Evolutionary conservation across 192 early-diverging fungal species (phyloP).

Genomic region (Gamsiella multidivaricata): DNA sequence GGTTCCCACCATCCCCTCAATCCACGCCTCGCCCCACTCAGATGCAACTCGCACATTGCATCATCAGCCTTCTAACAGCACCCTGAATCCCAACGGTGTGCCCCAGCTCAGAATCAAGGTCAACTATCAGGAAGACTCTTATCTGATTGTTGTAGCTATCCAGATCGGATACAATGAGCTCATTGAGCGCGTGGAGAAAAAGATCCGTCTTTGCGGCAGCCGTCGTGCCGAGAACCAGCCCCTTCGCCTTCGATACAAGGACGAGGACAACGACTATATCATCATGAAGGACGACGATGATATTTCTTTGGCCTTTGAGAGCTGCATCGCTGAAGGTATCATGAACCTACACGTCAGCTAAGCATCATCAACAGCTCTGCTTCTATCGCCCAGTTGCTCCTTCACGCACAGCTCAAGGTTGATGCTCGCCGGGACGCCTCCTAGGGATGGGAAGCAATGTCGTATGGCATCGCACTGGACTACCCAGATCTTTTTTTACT

Average conservation of each 20-base stretch:
- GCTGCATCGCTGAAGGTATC: slow-evolving; percentile 51
- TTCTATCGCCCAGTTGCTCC: not conserved
- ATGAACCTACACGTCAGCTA: slow-evolving; percentile 68
- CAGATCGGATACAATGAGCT: slow-evolving; percentile 81
- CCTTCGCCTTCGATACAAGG: slow-evolving; percentile 86
- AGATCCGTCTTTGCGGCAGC: slow-evolving; percentile 84
- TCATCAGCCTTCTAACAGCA: slow-evolving; percentile 36
- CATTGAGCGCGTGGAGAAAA: slow-evolving; percentile 85
- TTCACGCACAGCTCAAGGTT: not conserved
- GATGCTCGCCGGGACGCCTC: not conserved
- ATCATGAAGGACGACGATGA: slow-evolving; percentile 92
- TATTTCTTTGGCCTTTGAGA: slow-evolving; percentile 92
- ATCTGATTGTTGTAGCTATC: slow-evolving; percentile 84
- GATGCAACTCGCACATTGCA: slow-evolving; percentile 24
- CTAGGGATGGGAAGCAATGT: too few relatives aligned
- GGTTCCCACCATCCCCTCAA: slow-evolving; percentile 25
- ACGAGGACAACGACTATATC: slow-evolving; percentile 95
- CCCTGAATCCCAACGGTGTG: slow-evolving; percentile 44
- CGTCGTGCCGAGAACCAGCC: slow-evolving; percentile 63
- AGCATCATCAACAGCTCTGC: not conserved
- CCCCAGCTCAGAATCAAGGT: slow-evolving; percentile 84
- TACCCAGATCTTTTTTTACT: too few relatives aligned
- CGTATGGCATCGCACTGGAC: too few relatives aligned
- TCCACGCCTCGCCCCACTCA: slow-evolving; percentile 27
- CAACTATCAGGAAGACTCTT: slow-evolving; percentile 88